phyloP scores from a whole-genome alignment of 116 monocot species.

The Trichopus zeylanicus region DNA sequence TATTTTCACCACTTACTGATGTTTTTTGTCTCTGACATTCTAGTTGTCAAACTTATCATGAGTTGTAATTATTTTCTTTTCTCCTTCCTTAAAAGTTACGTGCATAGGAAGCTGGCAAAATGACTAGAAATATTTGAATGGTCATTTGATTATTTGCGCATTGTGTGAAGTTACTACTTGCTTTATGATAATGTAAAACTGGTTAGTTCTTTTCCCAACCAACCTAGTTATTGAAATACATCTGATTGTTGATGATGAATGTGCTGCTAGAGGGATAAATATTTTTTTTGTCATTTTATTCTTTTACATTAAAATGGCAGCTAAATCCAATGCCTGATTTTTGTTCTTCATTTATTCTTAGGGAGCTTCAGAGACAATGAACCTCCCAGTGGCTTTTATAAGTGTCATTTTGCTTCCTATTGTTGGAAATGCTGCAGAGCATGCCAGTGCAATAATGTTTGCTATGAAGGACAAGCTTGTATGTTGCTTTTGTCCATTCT shows the following conservation, averaged over 20 bases:
- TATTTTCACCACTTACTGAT: not conserved
- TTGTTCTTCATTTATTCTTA: too few species aligned
- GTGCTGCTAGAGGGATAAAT: too few species aligned
- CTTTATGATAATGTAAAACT: too few species aligned
- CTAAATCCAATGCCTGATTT: too few species aligned
- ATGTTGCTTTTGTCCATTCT: slow-evolving; percentile 14
- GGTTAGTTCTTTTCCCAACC: too few species aligned
- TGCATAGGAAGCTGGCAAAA: not conserved
- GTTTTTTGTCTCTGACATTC: not conserved
- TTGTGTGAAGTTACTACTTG: too few species aligned
- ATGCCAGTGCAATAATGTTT: slow-evolving; percentile 98
- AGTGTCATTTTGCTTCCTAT: slow-evolving; percentile 94
- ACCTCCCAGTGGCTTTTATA: slow-evolving; percentile 85
- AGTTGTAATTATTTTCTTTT: not conserved
- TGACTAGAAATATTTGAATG: not conserved
- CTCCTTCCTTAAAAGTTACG: not conserved
- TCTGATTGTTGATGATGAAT: too few species aligned
- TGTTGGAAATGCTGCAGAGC: slow-evolving; percentile 86
- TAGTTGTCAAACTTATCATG: not conserved
- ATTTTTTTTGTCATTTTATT: too few species aligned
- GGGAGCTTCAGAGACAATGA: slow-evolving; percentile 87
- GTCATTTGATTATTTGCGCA: not conserved
- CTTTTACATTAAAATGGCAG: too few species aligned
- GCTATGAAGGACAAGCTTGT: slow-evolving; percentile 97
- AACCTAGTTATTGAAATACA: too few species aligned